Percentiles rank a stretch among this genome's conserved stretches.
phyloP scores from a whole-genome alignment of 257 asterid species.

The Penstemon davidsonii region DNA sequence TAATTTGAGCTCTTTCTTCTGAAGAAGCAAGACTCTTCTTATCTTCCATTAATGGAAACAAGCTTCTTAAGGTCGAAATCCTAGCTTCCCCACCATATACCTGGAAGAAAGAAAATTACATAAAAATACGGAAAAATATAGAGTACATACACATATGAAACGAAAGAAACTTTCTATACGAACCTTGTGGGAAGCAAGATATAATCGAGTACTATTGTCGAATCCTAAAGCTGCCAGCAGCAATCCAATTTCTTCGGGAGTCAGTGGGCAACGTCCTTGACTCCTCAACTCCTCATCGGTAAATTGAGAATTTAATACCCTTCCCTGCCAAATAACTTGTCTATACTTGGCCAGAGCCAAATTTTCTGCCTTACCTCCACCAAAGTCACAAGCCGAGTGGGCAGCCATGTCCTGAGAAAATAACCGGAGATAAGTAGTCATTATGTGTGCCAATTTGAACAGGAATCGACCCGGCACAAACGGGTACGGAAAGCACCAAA shows the following conservation, averaged over 20 bases:
- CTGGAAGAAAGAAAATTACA: slow-evolving; percentile 33
- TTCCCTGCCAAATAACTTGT: slow-evolving; percentile 95
- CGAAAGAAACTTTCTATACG: slow-evolving; percentile 6
- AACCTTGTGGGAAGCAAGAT: slow-evolving; percentile 98
- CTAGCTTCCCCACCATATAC: slow-evolving; percentile 97
- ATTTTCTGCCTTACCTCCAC: slow-evolving; percentile 98
- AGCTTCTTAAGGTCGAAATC: slow-evolving; percentile 62
- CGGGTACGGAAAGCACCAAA: not conserved
- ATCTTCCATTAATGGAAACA: slow-evolving; percentile 92
- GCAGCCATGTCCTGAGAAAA: slow-evolving; percentile 96
- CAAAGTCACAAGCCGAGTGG: slow-evolving; percentile 98
- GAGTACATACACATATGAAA: not conserved
- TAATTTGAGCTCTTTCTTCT: slow-evolving; percentile 75
- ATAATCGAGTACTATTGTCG: slow-evolving; percentile 81
- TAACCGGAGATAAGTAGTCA: not conserved
- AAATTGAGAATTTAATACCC: slow-evolving; percentile 91
- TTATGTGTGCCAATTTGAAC: too few relatives aligned
- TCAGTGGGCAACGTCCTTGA: slow-evolving; percentile 94
- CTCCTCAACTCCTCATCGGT: slow-evolving; percentile 97
- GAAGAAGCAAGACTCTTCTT: slow-evolving; percentile 87
- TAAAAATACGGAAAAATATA: not conserved
- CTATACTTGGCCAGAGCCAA: slow-evolving; percentile 92
- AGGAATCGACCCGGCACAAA: too few relatives aligned
- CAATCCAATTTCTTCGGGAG: slow-evolving; percentile 98
- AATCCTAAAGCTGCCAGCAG: slow-evolving; percentile 96